Evolutionary conservation across 768 basidiomycete genomes (phyloP).

Genomic region (Boletales sp.): DNA sequence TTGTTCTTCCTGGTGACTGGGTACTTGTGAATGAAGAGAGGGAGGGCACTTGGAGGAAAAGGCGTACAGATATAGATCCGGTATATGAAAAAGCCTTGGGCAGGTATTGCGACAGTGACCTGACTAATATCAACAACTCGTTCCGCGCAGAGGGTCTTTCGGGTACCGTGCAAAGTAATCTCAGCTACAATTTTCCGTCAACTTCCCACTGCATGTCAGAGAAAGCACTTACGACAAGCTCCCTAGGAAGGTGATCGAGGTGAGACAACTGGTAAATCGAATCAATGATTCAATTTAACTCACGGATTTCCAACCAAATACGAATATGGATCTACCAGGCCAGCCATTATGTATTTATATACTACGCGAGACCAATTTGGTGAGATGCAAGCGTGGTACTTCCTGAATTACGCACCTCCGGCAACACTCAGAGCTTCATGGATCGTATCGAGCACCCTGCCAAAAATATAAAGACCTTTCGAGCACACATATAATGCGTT

Average conservation of each 20-base stretch:
- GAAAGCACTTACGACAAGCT: constrained; percentile 4
- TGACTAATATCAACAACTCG: neutral
- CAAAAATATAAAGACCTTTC: neutral
- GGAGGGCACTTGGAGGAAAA: neutral
- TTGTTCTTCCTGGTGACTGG: neutral
- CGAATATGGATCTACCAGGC: neutral
- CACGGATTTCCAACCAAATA: neutral
- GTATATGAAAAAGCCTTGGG: constrained; percentile 12
- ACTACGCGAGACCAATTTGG: neutral
- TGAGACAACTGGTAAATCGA: neutral
- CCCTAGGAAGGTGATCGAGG: neutral
- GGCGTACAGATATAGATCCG: constrained; percentile 11
- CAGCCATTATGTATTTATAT: constrained; percentile 7
- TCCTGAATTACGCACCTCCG: constrained; percentile 6
- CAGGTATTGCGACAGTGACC: neutral
- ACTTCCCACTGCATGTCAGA: neutral
- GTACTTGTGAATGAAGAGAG: neutral
- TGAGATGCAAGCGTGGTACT: neutral
- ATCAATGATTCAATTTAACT: neutral
- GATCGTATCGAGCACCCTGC: constrained; percentile 9
- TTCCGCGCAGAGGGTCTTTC: neutral
- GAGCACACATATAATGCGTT: neutral
- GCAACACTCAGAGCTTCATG: constrained; percentile 9
- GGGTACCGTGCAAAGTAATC: constrained; percentile 3
- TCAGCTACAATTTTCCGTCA: constrained; percentile 4